phyloP scores from a whole-genome alignment of 495 filamentous ascomycete species.

The Copromyces sp. region DNA sequence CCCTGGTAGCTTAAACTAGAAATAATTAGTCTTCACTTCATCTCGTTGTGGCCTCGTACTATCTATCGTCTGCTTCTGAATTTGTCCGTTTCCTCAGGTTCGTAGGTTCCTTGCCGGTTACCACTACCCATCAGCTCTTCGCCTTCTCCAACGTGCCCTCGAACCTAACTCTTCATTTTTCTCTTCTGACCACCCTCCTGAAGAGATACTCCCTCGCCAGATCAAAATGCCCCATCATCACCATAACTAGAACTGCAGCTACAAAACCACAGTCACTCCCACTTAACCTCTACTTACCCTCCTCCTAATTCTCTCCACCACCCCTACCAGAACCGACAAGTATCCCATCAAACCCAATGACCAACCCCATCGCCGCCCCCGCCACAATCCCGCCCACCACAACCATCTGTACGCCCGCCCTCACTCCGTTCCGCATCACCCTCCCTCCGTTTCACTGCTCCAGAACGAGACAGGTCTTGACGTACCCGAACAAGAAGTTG shows the following conservation, averaged over 20 bases:
- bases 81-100: neutral
- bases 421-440: slow-evolving; percentile 14
- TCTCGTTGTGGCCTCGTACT: neutral
- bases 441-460: slow-evolving; percentile 17
- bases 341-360: slow-evolving; percentile 17
- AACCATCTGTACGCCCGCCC: slow-evolving; percentile 32
- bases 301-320: neutral
- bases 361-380: slow-evolving; percentile 34
- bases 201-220: neutral
- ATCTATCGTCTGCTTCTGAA: neutral
- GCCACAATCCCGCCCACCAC: slow-evolving; percentile 32
- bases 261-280: neutral
- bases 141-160: neutral
- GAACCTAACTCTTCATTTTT: neutral
- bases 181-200: neutral
- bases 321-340: neutral
- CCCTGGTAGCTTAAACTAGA: neutral
- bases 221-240: neutral
- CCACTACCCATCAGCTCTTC: neutral
- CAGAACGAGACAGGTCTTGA: slow-evolving; percentile 35
- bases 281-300: neutral
- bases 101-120: too few species aligned
- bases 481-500: slow-evolving; percentile 44
- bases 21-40: neutral
- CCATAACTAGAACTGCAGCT: neutral